A percentile compares a stretch with the other conserved stretches of the same genome.
phyloP scores from a whole-genome alignment of 2,329 filamentous ascomycete genomes.

The Amauroascus verrucosus region DNA sequence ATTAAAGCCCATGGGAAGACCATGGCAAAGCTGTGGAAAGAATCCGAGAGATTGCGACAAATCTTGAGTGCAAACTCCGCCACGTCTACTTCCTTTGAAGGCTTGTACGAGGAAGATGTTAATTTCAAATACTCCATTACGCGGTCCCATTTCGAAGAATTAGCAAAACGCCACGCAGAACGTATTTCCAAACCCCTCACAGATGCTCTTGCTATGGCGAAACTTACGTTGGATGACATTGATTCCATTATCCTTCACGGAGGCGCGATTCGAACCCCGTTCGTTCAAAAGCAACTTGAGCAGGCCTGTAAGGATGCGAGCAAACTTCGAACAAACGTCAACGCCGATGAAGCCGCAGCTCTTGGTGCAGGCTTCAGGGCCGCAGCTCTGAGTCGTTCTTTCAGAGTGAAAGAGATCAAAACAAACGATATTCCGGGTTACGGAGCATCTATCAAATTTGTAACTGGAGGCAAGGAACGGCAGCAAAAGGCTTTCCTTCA shows the following conservation, averaged over 20 bases:
- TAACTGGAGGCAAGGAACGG: constrained; percentile 56
- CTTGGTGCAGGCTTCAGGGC: constrained; percentile 94
- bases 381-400: constrained; percentile 82
- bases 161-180: constrained; percentile 57
- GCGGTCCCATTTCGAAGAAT: constrained; percentile 68
- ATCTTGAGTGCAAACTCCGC: constrained; percentile 88
- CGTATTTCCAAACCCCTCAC: constrained; percentile 61
- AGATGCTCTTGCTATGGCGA: constrained; percentile 62
- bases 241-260: constrained; percentile 90
- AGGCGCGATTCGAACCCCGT: constrained; percentile 79
- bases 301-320: constrained; percentile 57
- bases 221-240: constrained; percentile 62
- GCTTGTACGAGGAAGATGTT: constrained; percentile 71
- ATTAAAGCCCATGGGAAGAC: constrained; percentile 67
- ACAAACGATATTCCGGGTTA: constrained; percentile 68
- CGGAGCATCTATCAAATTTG: constrained; percentile 63
- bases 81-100: constrained; percentile 71
- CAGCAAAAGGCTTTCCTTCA: constrained; percentile 77
- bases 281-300: constrained; percentile 84
- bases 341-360: constrained; percentile 90
- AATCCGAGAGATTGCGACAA: constrained; percentile 76
- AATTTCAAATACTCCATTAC: constrained; percentile 88
- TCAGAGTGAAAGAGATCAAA: constrained; percentile 94
- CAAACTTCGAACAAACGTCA: constrained; percentile 88
- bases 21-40: constrained; percentile 83